phyloP scores from a whole-genome alignment of 2,329 filamentous ascomycete species.

The Aspergillus latus region DNA sequence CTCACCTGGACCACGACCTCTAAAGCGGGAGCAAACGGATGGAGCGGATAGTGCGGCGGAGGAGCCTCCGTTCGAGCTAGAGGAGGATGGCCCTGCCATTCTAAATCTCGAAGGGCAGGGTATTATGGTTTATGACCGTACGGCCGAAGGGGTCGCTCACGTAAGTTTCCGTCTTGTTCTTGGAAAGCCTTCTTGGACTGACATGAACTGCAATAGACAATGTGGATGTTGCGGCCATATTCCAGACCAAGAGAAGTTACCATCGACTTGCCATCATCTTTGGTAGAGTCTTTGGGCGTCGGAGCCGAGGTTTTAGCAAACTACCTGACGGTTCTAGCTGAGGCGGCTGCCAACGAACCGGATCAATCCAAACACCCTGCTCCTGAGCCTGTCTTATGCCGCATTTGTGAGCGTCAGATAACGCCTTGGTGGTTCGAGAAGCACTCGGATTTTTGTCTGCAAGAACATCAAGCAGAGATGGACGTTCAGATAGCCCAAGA shows the following conservation, averaged over 20 bases:
- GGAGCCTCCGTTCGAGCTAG: conserved; percentile 41
- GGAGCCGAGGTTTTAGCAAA: conserved; percentile 93
- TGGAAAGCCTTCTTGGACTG: conserved; percentile 2
- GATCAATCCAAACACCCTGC: conserved; percentile 73
- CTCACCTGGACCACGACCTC: conserved; percentile 38
- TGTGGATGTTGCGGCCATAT: conserved; percentile 99
- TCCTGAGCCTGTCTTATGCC: conserved; percentile 82
- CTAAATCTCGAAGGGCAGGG: conserved; percentile 92
- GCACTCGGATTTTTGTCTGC: conserved; percentile 91
- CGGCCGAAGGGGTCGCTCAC: conserved; percentile 83
- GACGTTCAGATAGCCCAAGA: conserved; percentile 97
- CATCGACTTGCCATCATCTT: conserved; percentile 83
- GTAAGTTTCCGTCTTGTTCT: conserved; percentile 55
- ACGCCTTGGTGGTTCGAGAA: conserved; percentile 99
- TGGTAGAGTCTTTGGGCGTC: conserved; percentile 90
- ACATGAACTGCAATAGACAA: conserved; percentile 62
- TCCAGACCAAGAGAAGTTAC: conserved; percentile 87
- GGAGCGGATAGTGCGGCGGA: conserved; percentile 33
- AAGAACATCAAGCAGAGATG: conserved; percentile 96
- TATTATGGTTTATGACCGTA: conserved; percentile 94
- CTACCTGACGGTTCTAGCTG: conserved; percentile 85
- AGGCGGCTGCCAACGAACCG: conserved; percentile 73
- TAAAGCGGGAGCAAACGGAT: conserved; percentile 22
- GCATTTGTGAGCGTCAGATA: conserved; percentile 96
- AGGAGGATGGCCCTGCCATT: conserved; percentile 51